phyloP scores from a whole-genome alignment of 2,329 filamentous ascomycete genomes.

The Nemania diffusa region DNA sequence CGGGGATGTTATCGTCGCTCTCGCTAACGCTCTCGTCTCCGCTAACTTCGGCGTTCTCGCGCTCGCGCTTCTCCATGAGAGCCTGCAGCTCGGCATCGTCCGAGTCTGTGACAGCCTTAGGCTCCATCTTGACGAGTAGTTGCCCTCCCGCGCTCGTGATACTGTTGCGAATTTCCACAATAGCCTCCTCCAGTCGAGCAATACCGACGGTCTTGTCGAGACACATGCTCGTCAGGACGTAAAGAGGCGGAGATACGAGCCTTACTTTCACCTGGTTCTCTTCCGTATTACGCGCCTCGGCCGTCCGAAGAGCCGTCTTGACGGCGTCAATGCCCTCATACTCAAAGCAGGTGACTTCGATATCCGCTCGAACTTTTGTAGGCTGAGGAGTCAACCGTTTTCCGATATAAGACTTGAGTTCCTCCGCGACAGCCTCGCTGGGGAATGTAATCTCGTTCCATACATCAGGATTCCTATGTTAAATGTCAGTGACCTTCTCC shows the following conservation, averaged over 20 bases:
- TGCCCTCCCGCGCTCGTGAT: constrained; percentile 83
- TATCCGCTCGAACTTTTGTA: constrained; percentile 98
- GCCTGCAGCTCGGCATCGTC: constrained; percentile 97
- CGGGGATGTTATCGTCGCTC: constrained; percentile 86
- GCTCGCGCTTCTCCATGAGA: constrained; percentile 98
- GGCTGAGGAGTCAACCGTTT: constrained; percentile 97
- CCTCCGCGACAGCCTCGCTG: constrained; percentile 83
- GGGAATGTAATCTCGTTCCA: constrained; percentile 95
- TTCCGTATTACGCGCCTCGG: constrained; percentile 90
- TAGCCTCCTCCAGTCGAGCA: constrained; percentile 84
- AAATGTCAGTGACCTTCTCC: constrained; percentile 4
- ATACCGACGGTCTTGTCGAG: constrained; percentile 93
- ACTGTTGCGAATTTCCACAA: constrained; percentile 82
- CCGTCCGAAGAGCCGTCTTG: constrained; percentile 89
- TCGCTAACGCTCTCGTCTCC: constrained; percentile 97
- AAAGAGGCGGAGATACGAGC: constrained; percentile 96
- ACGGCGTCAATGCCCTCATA: constrained; percentile 99
- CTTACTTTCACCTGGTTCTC: constrained; percentile 98
- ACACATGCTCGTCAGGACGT: constrained; percentile 95
- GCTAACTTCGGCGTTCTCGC: constrained; percentile 97
- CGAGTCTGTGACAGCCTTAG: constrained; percentile 98
- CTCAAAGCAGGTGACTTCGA: constrained; percentile 93
- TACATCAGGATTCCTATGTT: constrained; percentile 83
- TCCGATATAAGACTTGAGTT: constrained; percentile 93
- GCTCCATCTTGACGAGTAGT: constrained; percentile 95